These are phyloP conservation scores for Schizonepeta tenuifolia DNA, from an alignment of 257 asterid genomes.

Conservation along the genomic window DNA sequence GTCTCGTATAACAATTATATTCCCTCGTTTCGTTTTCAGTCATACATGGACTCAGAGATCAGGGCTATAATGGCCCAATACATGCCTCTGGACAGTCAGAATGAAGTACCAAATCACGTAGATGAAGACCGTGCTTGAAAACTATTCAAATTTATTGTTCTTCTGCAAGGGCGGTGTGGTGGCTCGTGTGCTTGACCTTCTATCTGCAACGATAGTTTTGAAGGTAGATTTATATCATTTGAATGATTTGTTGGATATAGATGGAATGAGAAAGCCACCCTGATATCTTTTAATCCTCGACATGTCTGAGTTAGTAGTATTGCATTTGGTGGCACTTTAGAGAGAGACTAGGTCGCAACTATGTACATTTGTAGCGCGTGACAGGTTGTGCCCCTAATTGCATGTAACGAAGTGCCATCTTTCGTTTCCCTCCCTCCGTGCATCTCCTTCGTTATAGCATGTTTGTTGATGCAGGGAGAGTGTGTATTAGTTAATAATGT, in stretches of 20 bases:
- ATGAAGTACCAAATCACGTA: conserved; percentile 62
- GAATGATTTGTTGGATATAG: conserved; percentile 38
- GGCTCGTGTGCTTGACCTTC: conserved; percentile 31
- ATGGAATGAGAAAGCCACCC: conserved; percentile 25
- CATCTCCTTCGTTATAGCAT: conserved; percentile 37
- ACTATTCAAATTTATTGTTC: conserved; percentile 32
- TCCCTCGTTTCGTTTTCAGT: conserved; percentile 22
- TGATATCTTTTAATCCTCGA: conserved; percentile 31
- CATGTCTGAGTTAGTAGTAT: conserved; percentile 35
- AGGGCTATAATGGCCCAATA: conserved; percentile 96
- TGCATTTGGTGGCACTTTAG: conserved; percentile 27
- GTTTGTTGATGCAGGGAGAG: conserved; percentile 40
- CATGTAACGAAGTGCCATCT: conserved; percentile 20
- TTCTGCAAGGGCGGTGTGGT: conserved; percentile 32
- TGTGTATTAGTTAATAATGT: conserved; percentile 28
- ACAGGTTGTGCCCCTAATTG: conserved; percentile 43
- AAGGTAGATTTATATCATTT: conserved; percentile 32
- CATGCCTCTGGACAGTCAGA: conserved; percentile 89
- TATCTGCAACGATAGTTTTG: conserved; percentile 39
- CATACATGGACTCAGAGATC: conserved; percentile 94
- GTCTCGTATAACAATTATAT: too few species aligned
- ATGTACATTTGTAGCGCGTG: conserved; percentile 32
- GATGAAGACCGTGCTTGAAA: conserved; percentile 63
- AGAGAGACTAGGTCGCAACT: conserved; percentile 29
- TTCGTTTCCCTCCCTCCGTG: conserved; percentile 2